A percentile compares a stretch with the other conserved stretches of the same genome.
Conservation (phyloP, 176 grass and related monocot species). For the Eremochloa ophiuroides region DNA sequence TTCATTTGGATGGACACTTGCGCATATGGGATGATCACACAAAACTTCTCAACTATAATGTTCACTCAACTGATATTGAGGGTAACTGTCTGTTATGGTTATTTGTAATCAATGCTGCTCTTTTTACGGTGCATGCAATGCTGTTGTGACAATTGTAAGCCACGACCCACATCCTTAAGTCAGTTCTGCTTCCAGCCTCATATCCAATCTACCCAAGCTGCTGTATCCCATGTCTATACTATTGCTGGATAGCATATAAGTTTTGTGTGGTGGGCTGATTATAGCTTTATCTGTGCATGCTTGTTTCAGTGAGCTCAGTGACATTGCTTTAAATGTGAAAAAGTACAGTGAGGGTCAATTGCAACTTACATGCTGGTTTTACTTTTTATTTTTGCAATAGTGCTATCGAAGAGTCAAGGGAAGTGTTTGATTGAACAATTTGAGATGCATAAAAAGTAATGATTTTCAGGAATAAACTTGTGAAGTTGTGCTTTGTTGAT, state of each 20-base stretch:
- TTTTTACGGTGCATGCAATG: constrained; percentile 19
- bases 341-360: background rate
- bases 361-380: background rate
- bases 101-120: constrained; percentile 5
- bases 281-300: background rate
- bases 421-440: background rate
- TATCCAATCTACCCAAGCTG: constrained; percentile 11
- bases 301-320: constrained; percentile 17
- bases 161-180: background rate
- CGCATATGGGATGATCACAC: constrained; percentile 78
- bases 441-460: background rate
- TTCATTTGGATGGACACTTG: constrained; percentile 80
- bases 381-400: background rate
- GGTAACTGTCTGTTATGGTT: constrained; percentile 42
- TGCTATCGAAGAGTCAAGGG: background rate
- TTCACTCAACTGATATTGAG: constrained; percentile 53
- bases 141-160: background rate
- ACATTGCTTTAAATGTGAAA: background rate
- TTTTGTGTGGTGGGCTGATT: constrained; percentile 20
- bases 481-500: background rate
- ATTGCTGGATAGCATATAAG: background rate
- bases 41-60: constrained; percentile 62
- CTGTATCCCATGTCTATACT: background rate
- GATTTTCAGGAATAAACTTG: background rate
- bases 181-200: background rate